A percentile compares a stretch with the other conserved stretches of the same genome.
Evolutionary conservation across 2,329 filamentous ascomycete genomes (phyloP).

Genomic region (Kalmusia sp.): DNA sequence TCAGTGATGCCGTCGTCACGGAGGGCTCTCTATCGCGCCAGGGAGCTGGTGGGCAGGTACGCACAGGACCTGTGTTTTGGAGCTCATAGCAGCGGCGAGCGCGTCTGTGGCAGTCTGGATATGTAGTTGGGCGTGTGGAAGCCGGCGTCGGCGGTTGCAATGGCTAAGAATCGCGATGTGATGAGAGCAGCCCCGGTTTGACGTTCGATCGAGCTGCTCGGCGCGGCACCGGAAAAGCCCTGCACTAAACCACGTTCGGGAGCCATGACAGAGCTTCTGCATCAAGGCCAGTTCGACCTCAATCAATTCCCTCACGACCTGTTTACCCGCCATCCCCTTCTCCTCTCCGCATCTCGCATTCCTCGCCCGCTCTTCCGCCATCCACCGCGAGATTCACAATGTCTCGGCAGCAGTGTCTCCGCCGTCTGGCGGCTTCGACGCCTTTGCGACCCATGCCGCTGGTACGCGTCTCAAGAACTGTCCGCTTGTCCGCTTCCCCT

Average conservation of each 20-base stretch:
- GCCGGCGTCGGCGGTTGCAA: slow-evolving; percentile 31
- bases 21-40: slow-evolving; percentile 17
- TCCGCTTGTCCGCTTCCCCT: slow-evolving; percentile 24
- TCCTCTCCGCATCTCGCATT: slow-evolving; percentile 6
- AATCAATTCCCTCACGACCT: slow-evolving; percentile 39
- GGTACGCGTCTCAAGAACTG: slow-evolving; percentile 39
- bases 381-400: slow-evolving; percentile 26
- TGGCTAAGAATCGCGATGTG: slow-evolving; percentile 30
- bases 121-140: slow-evolving; percentile 18
- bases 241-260: slow-evolving; percentile 17
- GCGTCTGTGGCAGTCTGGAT: slow-evolving; percentile 15
- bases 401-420: slow-evolving; percentile 49
- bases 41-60: slow-evolving; percentile 22
- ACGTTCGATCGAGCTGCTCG: slow-evolving; percentile 37
- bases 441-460: slow-evolving; percentile 37
- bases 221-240: slow-evolving; percentile 28
- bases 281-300: slow-evolving; percentile 10
- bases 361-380: slow-evolving; percentile 6
- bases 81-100: slow-evolving; percentile 46
- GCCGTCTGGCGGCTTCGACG: slow-evolving; percentile 38
- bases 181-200: slow-evolving; percentile 24
- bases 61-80: slow-evolving; percentile 47
- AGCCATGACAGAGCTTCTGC: slow-evolving; percentile 33
- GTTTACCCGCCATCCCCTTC: slow-evolving; percentile 7
- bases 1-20: slow-evolving; percentile 35